A percentile compares a stretch with the other conserved stretches of the same genome.
Evolutionary conservation across 2,329 filamentous ascomycete genomes (phyloP).

Genomic region (Sordariomycetes sp.): DNA sequence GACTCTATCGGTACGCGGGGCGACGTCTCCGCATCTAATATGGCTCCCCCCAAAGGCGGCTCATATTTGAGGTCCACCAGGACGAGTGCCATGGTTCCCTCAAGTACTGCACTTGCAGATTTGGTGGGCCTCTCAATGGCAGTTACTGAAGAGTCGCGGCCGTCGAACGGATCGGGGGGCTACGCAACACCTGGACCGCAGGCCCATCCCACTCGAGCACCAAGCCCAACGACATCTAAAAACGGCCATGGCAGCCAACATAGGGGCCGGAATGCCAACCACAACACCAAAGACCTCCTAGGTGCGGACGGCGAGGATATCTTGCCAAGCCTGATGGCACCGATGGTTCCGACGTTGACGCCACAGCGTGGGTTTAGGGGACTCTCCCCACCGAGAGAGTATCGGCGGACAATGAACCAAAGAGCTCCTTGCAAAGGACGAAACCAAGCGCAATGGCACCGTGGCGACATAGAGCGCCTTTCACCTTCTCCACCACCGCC

Average conservation of each 20-base stretch:
- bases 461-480: neutral
- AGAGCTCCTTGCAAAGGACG: neutral
- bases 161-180: slow-evolving; percentile 5
- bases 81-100: neutral
- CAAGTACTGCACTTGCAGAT: neutral
- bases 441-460: neutral
- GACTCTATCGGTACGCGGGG: neutral
- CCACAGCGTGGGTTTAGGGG: slow-evolving; percentile 7
- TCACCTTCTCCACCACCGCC: neutral
- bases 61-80: neutral
- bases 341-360: neutral
- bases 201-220: neutral
- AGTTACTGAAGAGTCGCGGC: slow-evolving; percentile 10
- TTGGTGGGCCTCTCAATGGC: slow-evolving; percentile 5
- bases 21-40: neutral
- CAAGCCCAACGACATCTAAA: neutral
- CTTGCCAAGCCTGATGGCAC: slow-evolving; percentile 8
- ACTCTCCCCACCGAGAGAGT: slow-evolving; percentile 3
- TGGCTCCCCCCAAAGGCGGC: neutral
- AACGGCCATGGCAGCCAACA: neutral
- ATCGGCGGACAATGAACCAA: slow-evolving; percentile 14
- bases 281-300: slow-evolving; percentile 9
- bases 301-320: slow-evolving; percentile 10
- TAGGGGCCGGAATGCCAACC: neutral
- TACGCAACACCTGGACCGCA: neutral